Evolutionary conservation across 768 basidiomycete species (phyloP).

Genomic region (Macrolepiota albuminosa): DNA sequence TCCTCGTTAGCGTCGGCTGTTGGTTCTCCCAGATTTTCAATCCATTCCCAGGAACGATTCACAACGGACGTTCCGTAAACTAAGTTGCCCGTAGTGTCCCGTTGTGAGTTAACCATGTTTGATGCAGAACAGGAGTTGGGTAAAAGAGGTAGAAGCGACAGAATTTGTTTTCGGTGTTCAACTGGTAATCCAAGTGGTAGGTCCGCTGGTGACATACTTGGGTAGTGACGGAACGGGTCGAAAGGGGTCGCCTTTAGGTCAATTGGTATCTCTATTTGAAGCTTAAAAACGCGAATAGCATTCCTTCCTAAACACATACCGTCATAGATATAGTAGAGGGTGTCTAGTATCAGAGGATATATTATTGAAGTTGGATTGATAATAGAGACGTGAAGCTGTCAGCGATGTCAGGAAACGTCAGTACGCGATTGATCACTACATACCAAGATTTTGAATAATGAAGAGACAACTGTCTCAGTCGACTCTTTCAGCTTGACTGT

Average conservation of each 20-base stretch:
- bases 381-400: slow-evolving; percentile 54
- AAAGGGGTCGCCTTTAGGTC: slow-evolving; percentile 49
- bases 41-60: slow-evolving; percentile 86
- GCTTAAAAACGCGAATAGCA: not conserved
- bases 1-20: slow-evolving; percentile 40
- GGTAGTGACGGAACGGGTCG: slow-evolving; percentile 67
- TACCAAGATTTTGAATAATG: slow-evolving; percentile 52
- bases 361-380: slow-evolving; percentile 47
- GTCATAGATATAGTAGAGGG: slow-evolving; percentile 67
- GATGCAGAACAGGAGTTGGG: slow-evolving; percentile 47
- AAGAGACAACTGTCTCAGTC: slow-evolving; percentile 34
- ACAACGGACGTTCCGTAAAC: slow-evolving; percentile 49
- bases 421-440: slow-evolving; percentile 18
- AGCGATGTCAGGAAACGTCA: slow-evolving; percentile 3
- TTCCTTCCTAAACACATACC: slow-evolving; percentile 39
- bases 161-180: slow-evolving; percentile 53
- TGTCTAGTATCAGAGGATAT: slow-evolving; percentile 69
- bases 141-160: slow-evolving; percentile 52
- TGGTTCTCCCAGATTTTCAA: slow-evolving; percentile 68
- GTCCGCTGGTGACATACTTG: slow-evolving; percentile 41
- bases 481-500: slow-evolving; percentile 43
- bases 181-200: slow-evolving; percentile 53
- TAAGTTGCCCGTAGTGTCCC: slow-evolving; percentile 48
- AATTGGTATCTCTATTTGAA: slow-evolving; percentile 50
- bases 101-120: slow-evolving; percentile 55